Base-by-base conservation (phyloP, 192 early-diverging fungal genomes). In the Coemansia asiatica region DNA sequence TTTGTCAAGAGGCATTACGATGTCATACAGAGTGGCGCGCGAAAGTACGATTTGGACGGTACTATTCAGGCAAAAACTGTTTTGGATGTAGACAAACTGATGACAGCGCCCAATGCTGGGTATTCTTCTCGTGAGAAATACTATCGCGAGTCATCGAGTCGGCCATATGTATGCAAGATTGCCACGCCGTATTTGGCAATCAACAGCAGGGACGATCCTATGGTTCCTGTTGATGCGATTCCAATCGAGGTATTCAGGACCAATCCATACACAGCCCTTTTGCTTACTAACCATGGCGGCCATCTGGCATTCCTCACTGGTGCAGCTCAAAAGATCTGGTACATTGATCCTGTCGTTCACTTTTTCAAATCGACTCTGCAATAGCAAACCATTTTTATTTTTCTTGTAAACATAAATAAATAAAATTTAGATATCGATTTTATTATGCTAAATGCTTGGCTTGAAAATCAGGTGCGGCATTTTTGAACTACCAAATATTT, bases 121-220 rank as follows among this genome's bases (percentile, higher is more conserved):
- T 93, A 86, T 74, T 76, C 85, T 50, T 89, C 87, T 33, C 90
- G 90, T 6, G 71, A 88, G 60, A 89, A 92, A 60, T 95, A 89
- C 58, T 87, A 88, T 59, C 68, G 76, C 13, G 83, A 82, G 54
- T 84, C 84, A 18, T 84, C 81, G 27, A 86, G 69, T 22, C 60
- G 55, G 6, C 73, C 76, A 6, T 74, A 68, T 5, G 75, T 88
- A 31, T 63, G 77, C 21, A 76, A 82, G 51, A 86, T 90, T 36
- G 71, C 79, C 19, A 71, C 90, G 15, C 94, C 94, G 18, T 83
- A 88, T 48, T 71, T 95, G 5, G 86, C 91, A 56, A 66, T 94
- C 26, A 86, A 85, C 33, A 88, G 90, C 33, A 25, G 86, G 60
- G 91, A 94, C 70, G 94, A 95, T 68, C 94, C 92, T 16, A 86